Conservation (phyloP, 179 eudicot genomes). For the Spergularia azorica region DNA sequence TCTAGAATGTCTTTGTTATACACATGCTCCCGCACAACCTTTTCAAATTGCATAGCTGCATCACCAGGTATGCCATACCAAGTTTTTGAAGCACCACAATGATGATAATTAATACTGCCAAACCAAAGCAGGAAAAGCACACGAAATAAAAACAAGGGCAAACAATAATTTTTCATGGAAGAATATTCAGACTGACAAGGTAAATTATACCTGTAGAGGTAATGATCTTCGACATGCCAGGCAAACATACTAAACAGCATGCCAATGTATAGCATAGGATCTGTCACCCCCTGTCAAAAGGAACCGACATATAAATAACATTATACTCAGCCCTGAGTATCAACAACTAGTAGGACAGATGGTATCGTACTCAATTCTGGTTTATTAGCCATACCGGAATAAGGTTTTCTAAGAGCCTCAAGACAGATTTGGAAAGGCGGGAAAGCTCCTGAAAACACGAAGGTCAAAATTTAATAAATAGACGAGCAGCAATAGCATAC, state of each 20-base stretch:
- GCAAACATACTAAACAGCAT: constrained; percentile 99
- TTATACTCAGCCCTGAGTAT: neutral
- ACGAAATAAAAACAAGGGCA: constrained; percentile 14
- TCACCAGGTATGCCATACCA: constrained; percentile 99
- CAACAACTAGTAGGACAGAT: neutral
- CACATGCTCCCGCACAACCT: constrained; percentile 78
- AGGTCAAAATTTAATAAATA: constrained; percentile 7
- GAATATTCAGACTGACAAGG: constrained; percentile 5
- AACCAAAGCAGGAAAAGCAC: constrained; percentile 12
- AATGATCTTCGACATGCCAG: constrained; percentile 99
- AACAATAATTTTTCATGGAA: neutral
- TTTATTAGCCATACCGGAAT: constrained; percentile 63
- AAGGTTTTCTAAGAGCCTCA: constrained; percentile 74
- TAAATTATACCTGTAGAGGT: constrained; percentile 72
- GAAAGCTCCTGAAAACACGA: constrained; percentile 71
- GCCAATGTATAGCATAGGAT: constrained; percentile 98
- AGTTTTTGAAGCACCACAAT: constrained; percentile 97
- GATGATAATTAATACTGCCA: constrained; percentile 93
- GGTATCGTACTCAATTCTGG: neutral
- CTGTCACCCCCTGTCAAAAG: constrained; percentile 84
- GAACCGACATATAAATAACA: constrained; percentile 1
- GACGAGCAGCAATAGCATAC: neutral
- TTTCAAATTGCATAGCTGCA: constrained; percentile 88
- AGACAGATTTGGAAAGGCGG: constrained; percentile 75
- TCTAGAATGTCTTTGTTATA: constrained; percentile 71